Conservation (phyloP, 495 filamentous ascomycete species). For the Aspergillus indologenus region DNA sequence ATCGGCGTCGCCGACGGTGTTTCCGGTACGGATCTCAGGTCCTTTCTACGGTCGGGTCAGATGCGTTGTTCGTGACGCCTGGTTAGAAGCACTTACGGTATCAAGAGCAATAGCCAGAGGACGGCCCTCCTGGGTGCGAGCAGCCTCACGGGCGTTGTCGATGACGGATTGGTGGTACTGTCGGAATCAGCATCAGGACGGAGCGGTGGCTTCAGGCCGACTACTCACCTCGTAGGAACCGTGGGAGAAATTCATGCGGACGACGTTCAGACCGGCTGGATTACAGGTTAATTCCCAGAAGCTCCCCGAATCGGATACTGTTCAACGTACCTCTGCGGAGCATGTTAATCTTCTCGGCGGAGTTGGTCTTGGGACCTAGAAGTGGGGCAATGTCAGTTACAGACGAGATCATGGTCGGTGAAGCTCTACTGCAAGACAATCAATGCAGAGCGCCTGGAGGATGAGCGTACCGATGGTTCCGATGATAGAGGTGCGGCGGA, state of each 20-base stretch:
- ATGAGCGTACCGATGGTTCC: constrained; percentile 81
- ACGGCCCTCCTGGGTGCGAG: constrained; percentile 68
- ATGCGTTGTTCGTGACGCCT: background rate
- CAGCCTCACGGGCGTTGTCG: constrained; percentile 85
- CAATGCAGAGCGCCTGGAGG: background rate
- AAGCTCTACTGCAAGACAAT: background rate
- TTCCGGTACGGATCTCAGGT: constrained; percentile 95
- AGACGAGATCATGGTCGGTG: background rate
- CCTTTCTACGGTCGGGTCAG: constrained; percentile 64
- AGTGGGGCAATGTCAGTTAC: constrained; percentile 9
- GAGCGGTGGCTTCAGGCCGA: constrained; percentile 15
- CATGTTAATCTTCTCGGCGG: constrained; percentile 89
- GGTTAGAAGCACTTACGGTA: constrained; percentile 53
- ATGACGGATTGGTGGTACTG: constrained; percentile 94
- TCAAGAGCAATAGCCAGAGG: constrained; percentile 96
- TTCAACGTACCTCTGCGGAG: constrained; percentile 72
- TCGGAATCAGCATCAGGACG: background rate
- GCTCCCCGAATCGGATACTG: too few species aligned
- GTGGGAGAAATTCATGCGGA: constrained; percentile 99
- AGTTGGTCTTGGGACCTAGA: constrained; percentile 93
- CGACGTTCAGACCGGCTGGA: constrained; percentile 85
- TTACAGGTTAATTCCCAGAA: constrained; percentile 21
- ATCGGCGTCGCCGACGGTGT: constrained; percentile 80
- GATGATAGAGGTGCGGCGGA: constrained; percentile 96
- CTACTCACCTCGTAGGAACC: constrained; percentile 77